phyloP scores from a whole-genome alignment of 1,284 basidiomycete genomes.

The Mycena citricolor region DNA sequence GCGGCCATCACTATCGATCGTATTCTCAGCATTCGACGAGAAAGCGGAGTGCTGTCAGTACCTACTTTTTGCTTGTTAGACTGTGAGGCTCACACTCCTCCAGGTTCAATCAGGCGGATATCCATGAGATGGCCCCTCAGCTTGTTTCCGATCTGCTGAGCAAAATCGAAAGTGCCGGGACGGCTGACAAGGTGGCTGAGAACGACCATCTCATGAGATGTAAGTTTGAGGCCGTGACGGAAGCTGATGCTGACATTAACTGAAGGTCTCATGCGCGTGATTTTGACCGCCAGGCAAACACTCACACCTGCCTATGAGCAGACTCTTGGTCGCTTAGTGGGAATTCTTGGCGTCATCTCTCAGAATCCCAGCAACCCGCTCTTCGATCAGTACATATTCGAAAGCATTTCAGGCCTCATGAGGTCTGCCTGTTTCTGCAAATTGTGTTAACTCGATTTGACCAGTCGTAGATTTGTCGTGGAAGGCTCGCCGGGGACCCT shows the following conservation, averaged over 20 bases:
- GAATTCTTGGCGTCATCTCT: slow-evolving; percentile 83
- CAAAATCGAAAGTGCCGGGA: slow-evolving; percentile 81
- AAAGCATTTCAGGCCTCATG: slow-evolving; percentile 90
- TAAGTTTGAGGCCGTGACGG: slow-evolving; percentile 35
- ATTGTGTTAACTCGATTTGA: slow-evolving; percentile 4
- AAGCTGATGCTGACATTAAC: slow-evolving; percentile 1
- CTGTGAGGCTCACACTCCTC: not conserved
- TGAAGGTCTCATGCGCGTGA: slow-evolving; percentile 88
- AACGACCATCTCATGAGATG: slow-evolving; percentile 99
- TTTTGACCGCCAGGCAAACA: slow-evolving; percentile 83
- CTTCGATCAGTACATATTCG: slow-evolving; percentile 98
- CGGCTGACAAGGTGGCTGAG: slow-evolving; percentile 93
- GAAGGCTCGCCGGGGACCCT: slow-evolving; percentile 67
- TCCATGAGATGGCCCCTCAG: slow-evolving; percentile 78
- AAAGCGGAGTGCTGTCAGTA: slow-evolving; percentile 68
- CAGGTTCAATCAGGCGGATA: slow-evolving; percentile 86
- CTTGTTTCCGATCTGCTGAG: slow-evolving; percentile 78
- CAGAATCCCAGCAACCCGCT: slow-evolving; percentile 97
- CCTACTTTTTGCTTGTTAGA: slow-evolving; percentile 29
- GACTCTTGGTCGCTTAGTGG: slow-evolving; percentile 76
- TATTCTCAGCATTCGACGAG: slow-evolving; percentile 84
- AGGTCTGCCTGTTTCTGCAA: slow-evolving; percentile 48
- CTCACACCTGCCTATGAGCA: slow-evolving; percentile 69
- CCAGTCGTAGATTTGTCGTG: slow-evolving; percentile 70
- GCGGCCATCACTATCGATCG: slow-evolving; percentile 90